Conservation (phyloP, 306 rosid species). For the Luffa aegyptiaca region DNA sequence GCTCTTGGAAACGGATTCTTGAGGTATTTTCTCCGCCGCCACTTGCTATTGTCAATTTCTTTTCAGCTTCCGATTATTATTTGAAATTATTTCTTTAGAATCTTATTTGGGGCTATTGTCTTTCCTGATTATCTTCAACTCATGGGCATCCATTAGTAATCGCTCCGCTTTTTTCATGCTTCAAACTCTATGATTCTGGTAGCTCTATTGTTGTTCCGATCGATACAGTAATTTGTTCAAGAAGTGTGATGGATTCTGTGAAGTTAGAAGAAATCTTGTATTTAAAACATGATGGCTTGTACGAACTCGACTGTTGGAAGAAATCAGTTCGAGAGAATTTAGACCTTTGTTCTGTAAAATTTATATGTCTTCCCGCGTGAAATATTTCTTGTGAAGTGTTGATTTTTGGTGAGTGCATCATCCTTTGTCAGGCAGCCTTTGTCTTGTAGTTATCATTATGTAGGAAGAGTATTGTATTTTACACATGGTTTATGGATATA, state of each 20-base stretch:
- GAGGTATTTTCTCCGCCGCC: slow-evolving; percentile 24
- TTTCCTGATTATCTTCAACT: background rate
- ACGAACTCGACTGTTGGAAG: background rate
- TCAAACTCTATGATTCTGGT: background rate
- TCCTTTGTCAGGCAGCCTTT: background rate
- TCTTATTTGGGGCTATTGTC: background rate
- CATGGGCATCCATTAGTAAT: background rate
- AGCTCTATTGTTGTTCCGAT: background rate
- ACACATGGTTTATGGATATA: background rate
- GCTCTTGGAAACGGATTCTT: slow-evolving; percentile 17
- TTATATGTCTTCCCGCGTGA: background rate
- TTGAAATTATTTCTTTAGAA: background rate
- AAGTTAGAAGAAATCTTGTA: background rate
- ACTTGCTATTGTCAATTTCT: background rate
- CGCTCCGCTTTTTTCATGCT: background rate
- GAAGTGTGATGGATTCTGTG: background rate
- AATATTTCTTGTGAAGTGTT: background rate
- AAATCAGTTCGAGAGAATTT: background rate
- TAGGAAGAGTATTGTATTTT: background rate
- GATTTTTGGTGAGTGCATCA: background rate
- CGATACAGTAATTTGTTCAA: background rate
- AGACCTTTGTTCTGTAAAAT: background rate
- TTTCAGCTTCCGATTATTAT: background rate
- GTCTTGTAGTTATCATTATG: background rate
- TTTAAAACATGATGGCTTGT: background rate